Evolutionary conservation across 495 filamentous ascomycete species (phyloP), one percentile per base, ranked within the genome.

Genomic region (Trichoderma asperelloides): DNA sequence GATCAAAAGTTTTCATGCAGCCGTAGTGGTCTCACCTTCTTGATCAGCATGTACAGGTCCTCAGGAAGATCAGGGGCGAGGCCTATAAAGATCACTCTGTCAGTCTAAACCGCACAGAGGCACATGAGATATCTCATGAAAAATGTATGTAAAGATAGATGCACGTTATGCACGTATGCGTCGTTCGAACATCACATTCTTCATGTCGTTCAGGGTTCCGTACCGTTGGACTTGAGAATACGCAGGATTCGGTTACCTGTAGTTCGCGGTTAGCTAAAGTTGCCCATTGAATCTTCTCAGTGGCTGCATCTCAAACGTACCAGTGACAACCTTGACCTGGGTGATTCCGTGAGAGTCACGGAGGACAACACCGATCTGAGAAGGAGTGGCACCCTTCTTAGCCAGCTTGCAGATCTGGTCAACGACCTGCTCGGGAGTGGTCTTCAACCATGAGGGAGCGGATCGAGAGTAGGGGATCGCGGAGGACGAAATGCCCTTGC

Each of bases 331-430:
- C 85, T 93, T 94, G 80, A 96, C 93, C 83, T 97, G 95, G 72
- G 95, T 90, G 81, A 99, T 85, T 74, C 96, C 96, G 82, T 98
- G 96, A 69, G 88, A 91, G 83, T 99, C 96, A 84, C 96, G 88
- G 78, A 99, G 89, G 71, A 97, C 83, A 76, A 97, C 93, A 90
- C 96, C 96, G 75, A 98, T 99, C 87, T 98, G 95, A 69, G 91
- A 96, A 70, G 95, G 96, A 69, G 93, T 95, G 68, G 91, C 91
- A 82, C 95, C 93, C 89, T 96, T 96, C 84, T 89, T 95, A 72
- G 95, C 94, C 73, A 98, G 88, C 84, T 95, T 94, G 91, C 92
- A 96, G 85, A 99, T 98, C 83, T 97, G 92, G 76, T 98, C 96
- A 69, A 93, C 91, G 77, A 98, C 91, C 82, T 92, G 88, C 64